A percentile compares a stretch with the other conserved stretches of the same genome.
phyloP scores from a whole-genome alignment of 169 alveolate genomes.

The Plasmodium coatneyi region DNA sequence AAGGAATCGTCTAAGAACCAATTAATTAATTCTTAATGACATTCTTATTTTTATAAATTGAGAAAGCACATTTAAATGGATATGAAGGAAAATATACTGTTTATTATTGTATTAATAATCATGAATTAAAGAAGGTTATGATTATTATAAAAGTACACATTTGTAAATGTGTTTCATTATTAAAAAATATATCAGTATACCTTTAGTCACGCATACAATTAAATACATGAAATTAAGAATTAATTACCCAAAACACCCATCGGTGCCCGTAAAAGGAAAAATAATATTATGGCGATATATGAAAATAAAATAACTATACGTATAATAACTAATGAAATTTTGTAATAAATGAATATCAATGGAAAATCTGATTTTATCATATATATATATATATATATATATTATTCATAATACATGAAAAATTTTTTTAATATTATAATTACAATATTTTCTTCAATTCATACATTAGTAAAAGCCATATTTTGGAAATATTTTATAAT shows the following conservation, averaged over 20 bases:
- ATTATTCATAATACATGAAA: conserved; percentile 20
- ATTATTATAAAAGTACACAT: conserved; percentile 1
- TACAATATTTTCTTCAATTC: not conserved
- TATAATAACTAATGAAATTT: conserved; percentile 4
- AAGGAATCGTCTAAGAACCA: not conserved
- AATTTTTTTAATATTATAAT: not conserved
- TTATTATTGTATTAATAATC: conserved; percentile 3
- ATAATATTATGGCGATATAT: not conserved
- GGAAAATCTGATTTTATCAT: not conserved
- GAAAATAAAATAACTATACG: not conserved
- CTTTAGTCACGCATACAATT: conserved; percentile 11
- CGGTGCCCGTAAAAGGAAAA: not conserved
- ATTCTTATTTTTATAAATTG: not conserved
- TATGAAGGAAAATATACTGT: not conserved
- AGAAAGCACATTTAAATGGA: not conserved
- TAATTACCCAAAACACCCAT: not conserved
- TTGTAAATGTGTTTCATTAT: not conserved
- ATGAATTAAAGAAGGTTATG: not conserved
- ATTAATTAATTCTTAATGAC: not conserved
- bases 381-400: conserved; percentile 1
- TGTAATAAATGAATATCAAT: not conserved
- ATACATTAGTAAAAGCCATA: not conserved
- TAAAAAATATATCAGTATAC: not conserved
- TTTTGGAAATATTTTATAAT: too few species aligned
- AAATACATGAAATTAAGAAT: not conserved